Evolutionary conservation across 345 rosid species (phyloP).

Genomic region (Sapria himalayana): DNA sequence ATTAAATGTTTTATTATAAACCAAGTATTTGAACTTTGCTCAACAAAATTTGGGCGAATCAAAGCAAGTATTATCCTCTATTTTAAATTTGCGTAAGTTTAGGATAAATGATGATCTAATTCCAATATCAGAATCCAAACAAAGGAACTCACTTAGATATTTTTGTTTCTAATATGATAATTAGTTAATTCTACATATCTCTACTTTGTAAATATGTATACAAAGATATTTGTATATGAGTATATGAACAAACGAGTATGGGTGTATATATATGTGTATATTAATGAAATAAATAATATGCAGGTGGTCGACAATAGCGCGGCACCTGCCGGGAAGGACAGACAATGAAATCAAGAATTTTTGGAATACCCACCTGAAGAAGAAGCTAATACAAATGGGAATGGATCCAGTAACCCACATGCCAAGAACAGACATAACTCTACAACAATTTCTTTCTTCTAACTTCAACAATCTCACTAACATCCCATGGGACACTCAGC

Average conservation of each 20-base stretch:
- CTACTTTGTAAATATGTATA: no score
- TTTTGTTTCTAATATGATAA: neutral
- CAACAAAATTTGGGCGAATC: neutral
- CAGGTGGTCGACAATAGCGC: conserved; percentile 59
- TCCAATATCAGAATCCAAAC: no score
- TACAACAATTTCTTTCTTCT: conserved; percentile 33
- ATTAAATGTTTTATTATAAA: conserved; percentile 3
- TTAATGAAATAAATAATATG: neutral
- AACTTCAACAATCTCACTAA: conserved; percentile 19
- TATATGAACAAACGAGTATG: no score
- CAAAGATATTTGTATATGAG: neutral
- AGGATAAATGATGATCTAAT: neutral
- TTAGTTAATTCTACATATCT: no score
- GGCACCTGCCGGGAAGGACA: conserved; percentile 40
- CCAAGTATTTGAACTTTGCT: conserved; percentile 2
- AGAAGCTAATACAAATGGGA: conserved; percentile 70
- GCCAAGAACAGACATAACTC: conserved; percentile 42
- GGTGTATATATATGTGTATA: no score
- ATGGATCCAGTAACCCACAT: conserved; percentile 64
- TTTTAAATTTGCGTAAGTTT: neutral
- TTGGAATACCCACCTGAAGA: conserved; percentile 58
- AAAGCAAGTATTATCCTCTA: neutral
- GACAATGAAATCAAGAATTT: conserved; percentile 52
- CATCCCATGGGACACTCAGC: conserved; percentile 22
- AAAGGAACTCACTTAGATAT: neutral